Conservation (phyloP, 805 yeast species). For the Starmerella floris region DNA sequence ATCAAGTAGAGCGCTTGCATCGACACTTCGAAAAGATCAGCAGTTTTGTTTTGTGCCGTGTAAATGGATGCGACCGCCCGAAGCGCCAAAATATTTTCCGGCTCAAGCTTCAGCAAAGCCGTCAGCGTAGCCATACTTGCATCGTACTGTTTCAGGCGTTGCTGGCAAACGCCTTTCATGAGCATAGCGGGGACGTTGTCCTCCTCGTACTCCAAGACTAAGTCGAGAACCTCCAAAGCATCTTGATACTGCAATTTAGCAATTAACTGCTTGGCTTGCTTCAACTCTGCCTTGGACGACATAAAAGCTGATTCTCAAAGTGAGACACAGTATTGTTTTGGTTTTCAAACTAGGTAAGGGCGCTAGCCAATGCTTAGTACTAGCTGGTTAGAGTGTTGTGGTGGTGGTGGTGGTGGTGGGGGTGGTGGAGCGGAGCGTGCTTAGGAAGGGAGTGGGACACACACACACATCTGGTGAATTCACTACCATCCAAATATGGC, state of each 20-base stretch:
- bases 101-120: conserved; percentile 33
- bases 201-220: conserved; percentile 44
- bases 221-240: conserved; percentile 43
- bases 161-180: conserved; percentile 56
- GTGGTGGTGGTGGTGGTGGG: no score
- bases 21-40: conserved; percentile 17
- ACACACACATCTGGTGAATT: no score
- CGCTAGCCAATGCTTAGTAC: no score
- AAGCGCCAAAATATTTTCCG: conserved; percentile 52
- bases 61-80: conserved; percentile 47
- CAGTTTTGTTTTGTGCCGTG: conserved; percentile 16
- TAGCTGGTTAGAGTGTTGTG: no score
- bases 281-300: conserved; percentile 3
- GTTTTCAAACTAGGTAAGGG: no score
- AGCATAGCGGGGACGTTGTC: conserved; percentile 41
- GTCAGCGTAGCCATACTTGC: conserved; percentile 38
- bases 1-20: conserved; percentile 14
- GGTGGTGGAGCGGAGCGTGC: no score
- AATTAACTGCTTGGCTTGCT: conserved; percentile 8
- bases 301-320: no score
- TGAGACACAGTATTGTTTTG: no score
- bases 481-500: no score
- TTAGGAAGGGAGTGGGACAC: no score
- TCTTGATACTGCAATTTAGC: conserved; percentile 42
- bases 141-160: conserved; percentile 32